These are phyloP conservation scores for Pistacia vera DNA, from an alignment of 345 rosid species.

Conservation along the genomic window DNA sequence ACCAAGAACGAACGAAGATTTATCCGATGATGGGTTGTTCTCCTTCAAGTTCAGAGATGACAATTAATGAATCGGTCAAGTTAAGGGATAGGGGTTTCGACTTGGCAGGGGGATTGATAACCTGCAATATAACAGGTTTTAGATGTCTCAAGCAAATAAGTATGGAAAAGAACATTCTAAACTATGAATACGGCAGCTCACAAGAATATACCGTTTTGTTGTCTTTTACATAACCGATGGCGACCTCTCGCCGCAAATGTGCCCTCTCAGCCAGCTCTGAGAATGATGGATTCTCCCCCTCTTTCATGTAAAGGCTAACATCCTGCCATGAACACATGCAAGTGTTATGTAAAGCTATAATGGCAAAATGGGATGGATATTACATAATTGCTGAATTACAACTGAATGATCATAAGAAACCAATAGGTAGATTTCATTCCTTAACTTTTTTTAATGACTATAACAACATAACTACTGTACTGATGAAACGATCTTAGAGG, in stretches of 20 bases:
- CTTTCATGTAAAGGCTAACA: slow-evolving; percentile 71
- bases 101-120: slow-evolving; percentile 77
- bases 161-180: not conserved
- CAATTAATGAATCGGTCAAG: slow-evolving; percentile 69
- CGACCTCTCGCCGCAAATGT: slow-evolving; percentile 74
- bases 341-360: not conserved
- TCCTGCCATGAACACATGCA: slow-evolving; percentile 46
- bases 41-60: slow-evolving; percentile 94
- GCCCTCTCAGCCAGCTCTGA: slow-evolving; percentile 82
- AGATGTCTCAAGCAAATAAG: slow-evolving; percentile 9
- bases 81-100: slow-evolving; percentile 57
- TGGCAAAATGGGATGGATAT: not conserved
- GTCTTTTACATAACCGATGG: slow-evolving; percentile 83
- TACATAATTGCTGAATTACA: not conserved
- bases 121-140: slow-evolving; percentile 45
- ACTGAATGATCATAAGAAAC: not conserved
- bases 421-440: not conserved
- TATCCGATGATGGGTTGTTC: slow-evolving; percentile 46
- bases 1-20: not conserved
- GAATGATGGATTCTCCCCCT: slow-evolving; percentile 87
- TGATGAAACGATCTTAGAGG: no score
- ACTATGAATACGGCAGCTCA: not conserved
- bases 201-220: slow-evolving; percentile 52
- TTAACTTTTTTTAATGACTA: not conserved
- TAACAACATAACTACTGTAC: not conserved